phyloP scores from a whole-genome alignment of 352 stramenopile species.

The Phytophthora crassamura region DNA sequence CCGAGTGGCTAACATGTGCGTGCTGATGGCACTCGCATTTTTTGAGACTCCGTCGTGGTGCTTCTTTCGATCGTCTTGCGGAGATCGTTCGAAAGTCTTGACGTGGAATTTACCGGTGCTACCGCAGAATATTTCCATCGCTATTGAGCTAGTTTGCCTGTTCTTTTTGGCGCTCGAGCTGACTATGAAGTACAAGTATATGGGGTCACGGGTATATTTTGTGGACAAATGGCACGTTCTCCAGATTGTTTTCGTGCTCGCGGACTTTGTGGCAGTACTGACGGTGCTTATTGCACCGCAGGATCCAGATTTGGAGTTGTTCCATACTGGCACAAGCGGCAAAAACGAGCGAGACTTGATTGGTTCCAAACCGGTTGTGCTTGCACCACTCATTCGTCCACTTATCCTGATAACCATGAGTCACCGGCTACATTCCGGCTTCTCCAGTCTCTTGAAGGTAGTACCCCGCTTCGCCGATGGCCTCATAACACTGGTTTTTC shows the following conservation, averaged over 20 bases:
- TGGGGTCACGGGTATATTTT: conserved; percentile 56
- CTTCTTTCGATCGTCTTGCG: conserved; percentile 45
- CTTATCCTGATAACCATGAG: conserved; percentile 63
- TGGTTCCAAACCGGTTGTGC: conserved; percentile 38
- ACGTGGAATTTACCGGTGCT: conserved; percentile 50
- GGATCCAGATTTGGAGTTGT: not conserved
- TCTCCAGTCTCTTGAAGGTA: conserved; percentile 53
- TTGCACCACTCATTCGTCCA: conserved; percentile 52
- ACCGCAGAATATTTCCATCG: conserved; percentile 31
- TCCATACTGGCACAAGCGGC: not conserved
- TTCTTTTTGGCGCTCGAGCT: conserved; percentile 50
- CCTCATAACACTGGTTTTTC: conserved; percentile 48
- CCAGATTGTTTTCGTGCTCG: conserved; percentile 53
- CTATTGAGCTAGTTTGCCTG: conserved; percentile 57
- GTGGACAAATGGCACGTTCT: conserved; percentile 63
- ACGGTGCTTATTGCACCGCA: conserved; percentile 41
- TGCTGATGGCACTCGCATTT: conserved; percentile 56
- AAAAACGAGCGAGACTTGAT: not conserved
- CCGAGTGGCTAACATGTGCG: conserved; percentile 50
- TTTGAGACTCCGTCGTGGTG: conserved; percentile 72
- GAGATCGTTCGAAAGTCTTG: conserved; percentile 34
- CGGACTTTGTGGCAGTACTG: conserved; percentile 49
- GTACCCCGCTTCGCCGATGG: conserved; percentile 55
- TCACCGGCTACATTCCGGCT: conserved; percentile 50
- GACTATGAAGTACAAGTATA: conserved; percentile 58